These are phyloP conservation scores for Trypanosoma scelopori DNA, from an alignment of 208 protist genomes.

Conservation along the genomic window DNA sequence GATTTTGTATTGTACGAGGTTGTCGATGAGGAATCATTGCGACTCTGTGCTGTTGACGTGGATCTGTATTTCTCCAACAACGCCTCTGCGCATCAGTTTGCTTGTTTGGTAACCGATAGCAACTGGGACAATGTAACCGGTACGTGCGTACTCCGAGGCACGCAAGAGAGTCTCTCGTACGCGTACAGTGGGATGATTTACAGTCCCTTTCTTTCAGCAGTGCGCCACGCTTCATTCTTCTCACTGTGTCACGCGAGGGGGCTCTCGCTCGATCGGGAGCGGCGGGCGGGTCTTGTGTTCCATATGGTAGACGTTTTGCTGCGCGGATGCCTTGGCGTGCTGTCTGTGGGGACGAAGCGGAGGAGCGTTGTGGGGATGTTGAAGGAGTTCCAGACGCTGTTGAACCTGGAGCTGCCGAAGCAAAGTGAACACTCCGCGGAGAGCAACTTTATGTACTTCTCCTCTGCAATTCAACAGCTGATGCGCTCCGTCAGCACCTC, in stretches of 20 bases:
- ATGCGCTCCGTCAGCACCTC: slow-evolving; percentile 29
- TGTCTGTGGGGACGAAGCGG: slow-evolving; percentile 58
- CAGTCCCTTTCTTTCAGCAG: slow-evolving; percentile 82
- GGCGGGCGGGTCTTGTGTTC: slow-evolving; percentile 70
- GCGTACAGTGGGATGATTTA: slow-evolving; percentile 89
- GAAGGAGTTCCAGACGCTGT: slow-evolving; percentile 73
- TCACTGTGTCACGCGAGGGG: slow-evolving; percentile 69
- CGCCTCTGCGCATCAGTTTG: slow-evolving; percentile 72
- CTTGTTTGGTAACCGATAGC: slow-evolving; percentile 38
- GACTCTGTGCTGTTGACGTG: slow-evolving; percentile 90
- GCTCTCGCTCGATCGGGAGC: slow-evolving; percentile 64
- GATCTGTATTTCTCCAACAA: slow-evolving; percentile 84
- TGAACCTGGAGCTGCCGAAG: slow-evolving; percentile 85
- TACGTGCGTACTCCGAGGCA: slow-evolving; percentile 9
- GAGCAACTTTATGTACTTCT: slow-evolving; percentile 91
- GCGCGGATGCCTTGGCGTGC: slow-evolving; percentile 77
- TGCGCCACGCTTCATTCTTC: slow-evolving; percentile 85
- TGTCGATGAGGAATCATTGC: slow-evolving; percentile 8
- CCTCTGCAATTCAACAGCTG: slow-evolving; percentile 75
- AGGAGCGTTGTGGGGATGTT: slow-evolving; percentile 40
- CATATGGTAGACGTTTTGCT: slow-evolving; percentile 85
- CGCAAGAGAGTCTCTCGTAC: slow-evolving; percentile 40
- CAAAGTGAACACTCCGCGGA: slow-evolving; percentile 80
- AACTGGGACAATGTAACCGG: slow-evolving; percentile 38
- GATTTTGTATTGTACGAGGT: slow-evolving; percentile 77